Evolutionary conservation across 176 grass and related monocot genomes (phyloP).

Genomic region (Ensete glaucum): DNA sequence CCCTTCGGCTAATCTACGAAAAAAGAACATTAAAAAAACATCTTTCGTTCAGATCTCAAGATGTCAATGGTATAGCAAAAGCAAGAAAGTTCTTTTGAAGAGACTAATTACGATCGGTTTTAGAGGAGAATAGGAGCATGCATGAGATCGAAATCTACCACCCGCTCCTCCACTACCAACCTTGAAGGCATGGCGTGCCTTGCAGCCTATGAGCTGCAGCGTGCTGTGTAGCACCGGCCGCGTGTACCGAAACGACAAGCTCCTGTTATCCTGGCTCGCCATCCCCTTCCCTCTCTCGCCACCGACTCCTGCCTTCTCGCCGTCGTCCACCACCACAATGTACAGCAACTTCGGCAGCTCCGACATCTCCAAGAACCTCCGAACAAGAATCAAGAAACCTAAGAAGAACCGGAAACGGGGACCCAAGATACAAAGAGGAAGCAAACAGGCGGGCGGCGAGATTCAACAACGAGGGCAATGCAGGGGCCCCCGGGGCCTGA

Average conservation of each 20-base stretch:
- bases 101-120: neutral
- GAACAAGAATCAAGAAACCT: constrained; percentile 8
- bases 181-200: constrained; percentile 95
- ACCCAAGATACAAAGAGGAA: neutral
- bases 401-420: neutral
- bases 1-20: constrained; percentile 85
- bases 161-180: constrained; percentile 16
- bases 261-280: neutral
- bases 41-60: neutral
- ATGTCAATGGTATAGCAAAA: neutral
- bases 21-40: neutral
- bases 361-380: constrained; percentile 22
- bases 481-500: neutral
- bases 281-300: no score
- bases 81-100: neutral
- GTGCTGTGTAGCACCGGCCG: constrained; percentile 83
- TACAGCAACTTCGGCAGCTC: constrained; percentile 64
- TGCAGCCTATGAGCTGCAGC: constrained; percentile 98
- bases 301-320: neutral
- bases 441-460: neutral
- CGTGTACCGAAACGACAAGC: constrained; percentile 63
- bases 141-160: neutral
- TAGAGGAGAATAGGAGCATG: no score
- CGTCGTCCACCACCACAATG: constrained; percentile 59
- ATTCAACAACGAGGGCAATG: neutral